Evolutionary conservation across 2,329 filamentous ascomycete species (phyloP), one percentile per base, ranked within the genome.

Genomic region (Pezicula rhizophila): DNA sequence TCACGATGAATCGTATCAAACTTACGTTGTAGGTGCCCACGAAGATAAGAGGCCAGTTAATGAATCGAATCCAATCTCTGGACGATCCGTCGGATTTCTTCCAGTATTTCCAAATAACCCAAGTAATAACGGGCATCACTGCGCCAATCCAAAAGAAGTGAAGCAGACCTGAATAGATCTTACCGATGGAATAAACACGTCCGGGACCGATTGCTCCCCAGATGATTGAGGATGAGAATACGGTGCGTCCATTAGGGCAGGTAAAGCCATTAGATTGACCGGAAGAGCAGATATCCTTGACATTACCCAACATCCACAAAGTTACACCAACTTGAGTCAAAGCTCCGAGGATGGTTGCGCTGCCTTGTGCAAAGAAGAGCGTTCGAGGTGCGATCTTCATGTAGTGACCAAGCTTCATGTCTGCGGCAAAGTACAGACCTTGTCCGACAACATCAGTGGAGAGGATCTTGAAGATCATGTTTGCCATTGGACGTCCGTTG

Each of bases 401-500:
- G 57, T 75, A 75, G 50, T 74, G 72, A 3, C 66, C 73, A 40
- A 76, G 60, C 59, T 76, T 76, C 68, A 75, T 68, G 52, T 76
- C 73, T 52, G 69, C 66, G 2, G 66, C 65, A 45, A 74, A 46
- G 64, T 63, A 64, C 61, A 66, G 28, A 62, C 44, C 14, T 61
- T 64, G 25, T 61, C 66, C 41, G 48, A 71, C 58, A 34, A 70
- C 68, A 49, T 71, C 69, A 2, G 64, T 68, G 3, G 67, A 69
- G 4, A 73, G 57, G 53, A 82, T 84, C 66, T 87, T 87, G 70
- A 88, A 87, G 70, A 87, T 77, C 82, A 89, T 89, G 76, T 87
- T 84, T 46, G 81, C 81, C 54, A 87, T 72, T 2, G 84, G 83
- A 5, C 74, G 76, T 23, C 84, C 84, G 18, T 28, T 25, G 43